Evolutionary conservation across 2,329 filamentous ascomycete genomes (phyloP), one percentile per base, ranked within the genome.

Genomic region (Thielaviopsis punctulata): DNA sequence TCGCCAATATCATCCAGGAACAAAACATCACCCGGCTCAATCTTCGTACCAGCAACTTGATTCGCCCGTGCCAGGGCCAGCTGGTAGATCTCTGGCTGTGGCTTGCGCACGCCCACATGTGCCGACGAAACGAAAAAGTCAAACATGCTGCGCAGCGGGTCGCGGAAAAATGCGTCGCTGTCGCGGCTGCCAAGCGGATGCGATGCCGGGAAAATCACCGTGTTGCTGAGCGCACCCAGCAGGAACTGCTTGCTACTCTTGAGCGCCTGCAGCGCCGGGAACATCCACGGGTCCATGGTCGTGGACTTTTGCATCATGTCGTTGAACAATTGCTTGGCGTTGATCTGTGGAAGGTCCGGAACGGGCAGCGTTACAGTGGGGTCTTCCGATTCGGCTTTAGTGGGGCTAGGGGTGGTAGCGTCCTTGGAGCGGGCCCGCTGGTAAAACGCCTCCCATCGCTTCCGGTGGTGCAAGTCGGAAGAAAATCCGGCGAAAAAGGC

Each of bases 1-100:
- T 89, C 81, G 1, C 92, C 92, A 63, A 98, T 95, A 60, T 95
- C 89, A 63, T 95, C 92, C 48, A 95, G 67, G 63, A 98, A 98
- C 4, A 94, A 67, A 45, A 95, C 71, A 52, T 95, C 86, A 0
- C 69, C 68, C 0, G 82, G 68, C 52, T 68, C 64, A 8, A 93
- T 69, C 0, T 73, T 69, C 4, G 50, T 18, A 10, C 19, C 71
- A 1, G 80, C 78, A 58, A 77, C 78, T 56, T 76, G 72, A 59
- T 85, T 72, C 57, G 92, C 71, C 58, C 77, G 73, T 52, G 73
- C 65, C 46, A 95, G 64, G 0, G 90, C 82, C 57, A 85, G 71
- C 58, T 79, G 69, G 60, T 96, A 98, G 52, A 95, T 90, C 51
- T 72, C 73, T 0, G 81, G 77, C 58, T 95, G 85, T 0, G 92